A percentile compares a stretch with the other conserved stretches of the same genome.
These are phyloP conservation scores for Silybum marianum DNA, from an alignment of 129 eudicot species.

Conservation along the genomic window DNA sequence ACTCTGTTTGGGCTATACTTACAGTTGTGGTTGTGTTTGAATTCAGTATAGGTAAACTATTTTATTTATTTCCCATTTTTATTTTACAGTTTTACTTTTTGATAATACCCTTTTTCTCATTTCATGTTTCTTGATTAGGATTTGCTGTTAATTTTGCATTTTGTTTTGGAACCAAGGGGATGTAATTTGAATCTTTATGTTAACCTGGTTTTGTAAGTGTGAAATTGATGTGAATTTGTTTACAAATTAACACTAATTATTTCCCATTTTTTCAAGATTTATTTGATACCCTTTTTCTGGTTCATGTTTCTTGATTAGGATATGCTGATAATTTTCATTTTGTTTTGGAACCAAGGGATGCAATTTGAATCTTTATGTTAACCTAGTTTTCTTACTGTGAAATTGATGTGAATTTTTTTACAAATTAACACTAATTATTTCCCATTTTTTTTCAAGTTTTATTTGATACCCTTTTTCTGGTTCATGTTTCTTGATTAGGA, in stretches of 20 bases:
- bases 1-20: slow-evolving; percentile 71
- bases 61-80: neutral
- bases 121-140: neutral
- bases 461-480: neutral
- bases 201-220: neutral
- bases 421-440: neutral
- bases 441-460: neutral
- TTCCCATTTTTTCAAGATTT: neutral
- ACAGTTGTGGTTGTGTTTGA: slow-evolving; percentile 77
- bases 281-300: neutral
- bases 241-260: neutral
- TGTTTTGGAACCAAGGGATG: neutral
- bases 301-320: neutral
- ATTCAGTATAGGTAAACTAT: slow-evolving; percentile 60
- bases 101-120: neutral
- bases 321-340: neutral
- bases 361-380: slow-evolving; percentile 10
- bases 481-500: neutral
- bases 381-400: slow-evolving; percentile 6
- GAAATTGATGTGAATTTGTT: neutral
- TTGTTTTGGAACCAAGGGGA: neutral
- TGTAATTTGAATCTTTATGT: slow-evolving; percentile 4
- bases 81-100: neutral
- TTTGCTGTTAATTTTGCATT: neutral
- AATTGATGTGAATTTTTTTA: neutral